Conservation (phyloP, 2,329 filamentous ascomycete species). For the Fusarium pseudocircinatum region DNA sequence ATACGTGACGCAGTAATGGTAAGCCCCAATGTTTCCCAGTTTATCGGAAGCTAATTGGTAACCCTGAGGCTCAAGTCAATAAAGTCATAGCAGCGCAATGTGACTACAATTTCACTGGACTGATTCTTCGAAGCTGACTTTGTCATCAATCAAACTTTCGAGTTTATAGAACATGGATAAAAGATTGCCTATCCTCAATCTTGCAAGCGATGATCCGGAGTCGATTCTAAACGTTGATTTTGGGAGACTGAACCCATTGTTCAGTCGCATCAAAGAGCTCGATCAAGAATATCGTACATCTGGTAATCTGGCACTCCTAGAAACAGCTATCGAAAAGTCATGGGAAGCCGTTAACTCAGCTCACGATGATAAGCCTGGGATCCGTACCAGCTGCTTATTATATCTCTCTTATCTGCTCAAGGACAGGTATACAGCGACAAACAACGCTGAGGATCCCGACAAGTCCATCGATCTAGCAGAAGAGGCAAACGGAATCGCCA, state of each 20-base stretch:
- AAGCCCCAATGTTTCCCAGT: not conserved
- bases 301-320: not conserved
- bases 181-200: not conserved
- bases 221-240: not conserved
- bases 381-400: not conserved
- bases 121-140: not conserved
- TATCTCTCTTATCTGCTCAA: not conserved
- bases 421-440: not conserved
- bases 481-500: not conserved
- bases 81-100: not conserved
- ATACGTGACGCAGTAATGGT: not conserved
- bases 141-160: not conserved
- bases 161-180: not conserved
- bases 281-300: not conserved
- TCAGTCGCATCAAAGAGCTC: not conserved
- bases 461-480: not conserved
- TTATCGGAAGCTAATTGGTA: not conserved
- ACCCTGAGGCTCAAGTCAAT: not conserved
- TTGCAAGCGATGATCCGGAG: not conserved
- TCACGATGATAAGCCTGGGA: not conserved
- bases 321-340: not conserved
- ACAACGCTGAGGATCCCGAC: not conserved
- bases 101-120: not conserved
- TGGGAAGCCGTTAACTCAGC: not conserved
- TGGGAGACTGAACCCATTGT: not conserved